phyloP scores from a whole-genome alignment of 2,329 filamentous ascomycete genomes.

The Pseudopithomyces chartarum region DNA sequence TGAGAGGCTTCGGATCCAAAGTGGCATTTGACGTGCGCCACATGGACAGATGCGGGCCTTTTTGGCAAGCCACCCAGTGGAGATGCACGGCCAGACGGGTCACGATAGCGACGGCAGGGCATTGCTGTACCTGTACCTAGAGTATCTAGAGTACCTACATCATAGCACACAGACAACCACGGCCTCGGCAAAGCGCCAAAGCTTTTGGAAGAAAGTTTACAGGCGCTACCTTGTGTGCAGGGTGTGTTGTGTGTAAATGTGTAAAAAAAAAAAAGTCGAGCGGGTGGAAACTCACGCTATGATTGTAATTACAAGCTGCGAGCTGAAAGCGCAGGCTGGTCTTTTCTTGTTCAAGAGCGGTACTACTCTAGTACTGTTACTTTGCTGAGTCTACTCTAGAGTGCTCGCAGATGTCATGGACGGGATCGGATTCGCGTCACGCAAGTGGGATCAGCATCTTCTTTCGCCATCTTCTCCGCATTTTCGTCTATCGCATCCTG shows the following conservation, averaged over 20 bases:
- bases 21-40: slow-evolving; percentile 6
- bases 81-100: not conserved
- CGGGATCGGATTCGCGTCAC: slow-evolving; percentile 8
- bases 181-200: not conserved
- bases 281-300: too few relatives aligned
- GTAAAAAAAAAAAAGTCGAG: not conserved
- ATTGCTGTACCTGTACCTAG: too few relatives aligned
- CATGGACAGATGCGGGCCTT: not conserved
- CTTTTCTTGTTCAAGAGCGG: too few relatives aligned
- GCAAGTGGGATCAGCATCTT: slow-evolving; percentile 17
- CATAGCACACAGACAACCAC: not conserved
- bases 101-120: not conserved
- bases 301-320: too few relatives aligned
- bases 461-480: slow-evolving; percentile 41
- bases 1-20: not conserved
- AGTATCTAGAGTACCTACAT: not conserved
- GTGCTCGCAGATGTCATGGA: too few relatives aligned
- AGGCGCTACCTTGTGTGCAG: not conserved
- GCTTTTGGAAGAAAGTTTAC: not conserved
- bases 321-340: too few relatives aligned
- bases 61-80: not conserved
- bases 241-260: not conserved
- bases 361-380: too few relatives aligned
- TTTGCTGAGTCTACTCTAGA: not conserved
- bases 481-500: slow-evolving; percentile 36